phyloP scores from a whole-genome alignment of 2,329 filamentous ascomycete genomes.

The Malbranchea cinnamomea region DNA sequence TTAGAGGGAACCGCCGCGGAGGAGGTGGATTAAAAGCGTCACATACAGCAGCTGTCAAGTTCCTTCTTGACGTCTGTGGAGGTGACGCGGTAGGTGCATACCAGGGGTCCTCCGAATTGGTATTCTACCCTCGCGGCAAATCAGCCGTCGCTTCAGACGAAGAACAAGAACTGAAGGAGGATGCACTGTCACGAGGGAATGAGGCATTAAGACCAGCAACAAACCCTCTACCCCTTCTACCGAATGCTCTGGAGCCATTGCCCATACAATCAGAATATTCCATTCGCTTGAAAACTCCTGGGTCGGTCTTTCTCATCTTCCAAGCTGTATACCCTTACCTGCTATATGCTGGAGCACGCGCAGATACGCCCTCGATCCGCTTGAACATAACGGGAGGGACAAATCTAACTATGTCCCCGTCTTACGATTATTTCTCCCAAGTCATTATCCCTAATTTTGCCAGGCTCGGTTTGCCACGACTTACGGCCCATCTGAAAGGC shows the following conservation, averaged over 20 bases:
- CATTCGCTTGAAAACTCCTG: slow-evolving; percentile 34
- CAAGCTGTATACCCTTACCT: slow-evolving; percentile 46
- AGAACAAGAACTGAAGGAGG: not conserved
- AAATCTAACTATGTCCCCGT: slow-evolving; percentile 40
- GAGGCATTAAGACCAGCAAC: too few species aligned
- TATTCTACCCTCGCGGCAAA: slow-evolving; percentile 17
- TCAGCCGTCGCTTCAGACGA: too few species aligned
- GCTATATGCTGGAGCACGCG: slow-evolving; percentile 26
- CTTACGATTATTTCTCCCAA: slow-evolving; percentile 40
- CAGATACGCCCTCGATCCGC: slow-evolving; percentile 13
- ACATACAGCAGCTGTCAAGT: slow-evolving; percentile 40
- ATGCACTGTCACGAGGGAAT: slow-evolving; percentile 2
- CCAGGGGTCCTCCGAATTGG: slow-evolving; percentile 22
- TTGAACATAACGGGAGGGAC: slow-evolving; percentile 42
- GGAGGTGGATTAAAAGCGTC: slow-evolving; percentile 43
- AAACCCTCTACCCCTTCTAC: too few species aligned
- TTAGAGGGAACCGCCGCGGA: slow-evolving; percentile 36
- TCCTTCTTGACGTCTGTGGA: slow-evolving; percentile 35
- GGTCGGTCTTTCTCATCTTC: slow-evolving; percentile 40
- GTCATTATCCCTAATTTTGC: slow-evolving; percentile 41
- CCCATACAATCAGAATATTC: slow-evolving; percentile 20
- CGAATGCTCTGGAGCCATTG: too few species aligned
- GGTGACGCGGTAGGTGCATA: slow-evolving; percentile 25
- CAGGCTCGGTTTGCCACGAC: slow-evolving; percentile 34
- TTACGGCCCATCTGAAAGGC: slow-evolving; percentile 28